These are phyloP conservation scores for Rhodamnia rubescens DNA, from an alignment of 345 rosid genomes.

Conservation along the genomic window DNA sequence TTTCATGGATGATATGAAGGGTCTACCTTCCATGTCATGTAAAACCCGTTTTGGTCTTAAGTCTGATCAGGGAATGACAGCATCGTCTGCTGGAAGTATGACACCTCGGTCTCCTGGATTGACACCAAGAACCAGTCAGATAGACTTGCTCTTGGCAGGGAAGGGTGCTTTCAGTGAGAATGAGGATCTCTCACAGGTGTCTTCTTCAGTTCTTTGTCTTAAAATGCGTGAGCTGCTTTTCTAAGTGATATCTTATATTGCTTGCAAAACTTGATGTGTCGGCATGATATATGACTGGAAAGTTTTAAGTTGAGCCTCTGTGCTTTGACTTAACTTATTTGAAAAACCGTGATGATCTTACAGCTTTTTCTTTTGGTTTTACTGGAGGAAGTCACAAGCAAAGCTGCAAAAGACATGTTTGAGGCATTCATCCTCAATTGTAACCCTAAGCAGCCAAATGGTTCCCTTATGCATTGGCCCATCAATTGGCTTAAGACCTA, in stretches of 20 bases:
- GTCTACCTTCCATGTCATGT: constrained; percentile 88
- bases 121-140: constrained; percentile 87
- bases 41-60: constrained; percentile 92
- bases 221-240: not conserved
- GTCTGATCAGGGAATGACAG: constrained; percentile 96
- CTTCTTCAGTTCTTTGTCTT: not conserved
- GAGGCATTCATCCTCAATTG: not conserved
- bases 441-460: not conserved
- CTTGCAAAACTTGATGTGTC: not conserved
- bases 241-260: not conserved
- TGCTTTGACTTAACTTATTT: not conserved
- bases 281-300: not conserved
- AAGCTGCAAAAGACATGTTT: not conserved
- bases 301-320: not conserved
- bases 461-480: not conserved
- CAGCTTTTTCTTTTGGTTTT: not conserved
- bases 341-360: not conserved
- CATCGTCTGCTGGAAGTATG: constrained; percentile 98
- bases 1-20: constrained; percentile 87
- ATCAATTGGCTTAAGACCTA: not conserved
- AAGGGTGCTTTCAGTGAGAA: constrained; percentile 75
- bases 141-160: constrained; percentile 77
- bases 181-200: constrained; percentile 87
- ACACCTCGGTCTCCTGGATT: constrained; percentile 95
- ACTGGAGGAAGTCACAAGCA: not conserved